phyloP scores from a whole-genome alignment of 768 basidiomycete species.

The Harrya chromipes region DNA sequence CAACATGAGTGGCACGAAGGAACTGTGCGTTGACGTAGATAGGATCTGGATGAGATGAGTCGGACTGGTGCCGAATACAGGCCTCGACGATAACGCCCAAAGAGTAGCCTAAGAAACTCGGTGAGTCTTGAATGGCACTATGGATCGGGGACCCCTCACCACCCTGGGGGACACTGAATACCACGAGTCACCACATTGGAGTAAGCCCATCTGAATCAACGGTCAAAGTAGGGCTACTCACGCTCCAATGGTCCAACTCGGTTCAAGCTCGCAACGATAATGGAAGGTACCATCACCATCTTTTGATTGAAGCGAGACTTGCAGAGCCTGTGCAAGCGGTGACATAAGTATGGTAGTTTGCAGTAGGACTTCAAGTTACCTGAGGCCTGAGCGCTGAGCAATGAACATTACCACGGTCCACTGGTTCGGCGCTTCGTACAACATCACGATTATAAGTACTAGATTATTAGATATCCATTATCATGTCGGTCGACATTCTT shows the following conservation, averaged over 20 bases:
- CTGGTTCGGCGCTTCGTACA: too few relatives aligned
- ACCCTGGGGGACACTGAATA: slow-evolving; percentile 50
- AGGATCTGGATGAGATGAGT: slow-evolving; percentile 49
- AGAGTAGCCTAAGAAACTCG: slow-evolving; percentile 47
- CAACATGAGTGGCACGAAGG: slow-evolving; percentile 41
- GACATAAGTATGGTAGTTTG: too few relatives aligned
- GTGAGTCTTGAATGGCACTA: too few relatives aligned
- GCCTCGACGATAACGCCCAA: slow-evolving; percentile 54
- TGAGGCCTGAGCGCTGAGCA: too few relatives aligned
- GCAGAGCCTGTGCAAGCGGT: slow-evolving; percentile 22
- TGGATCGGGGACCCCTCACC: slow-evolving; percentile 30
- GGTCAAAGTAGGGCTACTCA: slow-evolving; percentile 21
- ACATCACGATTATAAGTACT: too few relatives aligned
- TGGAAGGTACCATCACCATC: slow-evolving; percentile 18
- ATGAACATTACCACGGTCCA: too few relatives aligned
- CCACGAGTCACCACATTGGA: not conserved
- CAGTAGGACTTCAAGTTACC: too few relatives aligned
- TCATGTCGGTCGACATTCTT: too few relatives aligned
- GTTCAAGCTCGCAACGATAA: slow-evolving; percentile 38
- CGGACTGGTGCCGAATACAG: slow-evolving; percentile 48
- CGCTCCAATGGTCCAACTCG: slow-evolving; percentile 46
- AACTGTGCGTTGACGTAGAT: slow-evolving; percentile 62
- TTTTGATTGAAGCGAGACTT: slow-evolving; percentile 16
- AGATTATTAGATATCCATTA: too few relatives aligned
- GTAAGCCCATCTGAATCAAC: not conserved